Percentiles rank a stretch among this genome's conserved stretches.
Evolutionary conservation across 2,329 filamentous ascomycete genomes (phyloP).

Genomic region (Ascochyta rabiei): DNA sequence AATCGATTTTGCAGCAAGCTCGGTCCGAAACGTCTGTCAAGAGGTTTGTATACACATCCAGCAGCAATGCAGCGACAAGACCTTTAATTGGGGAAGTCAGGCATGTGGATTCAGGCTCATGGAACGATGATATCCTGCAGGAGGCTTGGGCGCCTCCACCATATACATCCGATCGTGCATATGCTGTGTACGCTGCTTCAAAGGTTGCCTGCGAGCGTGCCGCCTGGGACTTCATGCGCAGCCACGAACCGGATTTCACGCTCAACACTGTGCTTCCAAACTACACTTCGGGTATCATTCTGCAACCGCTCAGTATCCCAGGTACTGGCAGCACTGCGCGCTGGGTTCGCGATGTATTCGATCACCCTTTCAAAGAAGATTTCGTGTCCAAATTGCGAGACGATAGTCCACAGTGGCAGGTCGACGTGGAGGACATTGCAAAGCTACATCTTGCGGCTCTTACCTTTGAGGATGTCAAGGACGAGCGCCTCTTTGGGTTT

Average conservation of each 20-base stretch:
- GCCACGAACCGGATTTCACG: slow-evolving; percentile 50
- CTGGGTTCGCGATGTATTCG: slow-evolving; percentile 8
- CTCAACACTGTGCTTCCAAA: slow-evolving; percentile 46
- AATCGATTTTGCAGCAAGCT: not conserved
- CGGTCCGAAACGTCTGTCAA: not conserved
- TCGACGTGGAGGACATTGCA: slow-evolving; percentile 59
- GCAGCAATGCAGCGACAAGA: slow-evolving; percentile 9
- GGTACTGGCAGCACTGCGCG: slow-evolving; percentile 13
- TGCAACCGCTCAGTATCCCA: slow-evolving; percentile 31
- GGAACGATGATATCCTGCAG: slow-evolving; percentile 3
- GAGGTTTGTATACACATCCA: slow-evolving; percentile 8
- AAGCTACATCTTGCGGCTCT: slow-evolving; percentile 58
- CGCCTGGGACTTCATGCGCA: slow-evolving; percentile 53
- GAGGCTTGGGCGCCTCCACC: slow-evolving; percentile 27
- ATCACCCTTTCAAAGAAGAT: not conserved
- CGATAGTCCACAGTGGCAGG: slow-evolving; percentile 44
- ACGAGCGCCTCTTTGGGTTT: slow-evolving; percentile 60
- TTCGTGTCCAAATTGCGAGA: slow-evolving; percentile 1
- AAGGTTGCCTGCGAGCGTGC: slow-evolving; percentile 53
- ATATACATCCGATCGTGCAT: slow-evolving; percentile 37
- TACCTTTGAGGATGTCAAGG: slow-evolving; percentile 50
- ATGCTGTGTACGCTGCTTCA: slow-evolving; percentile 50
- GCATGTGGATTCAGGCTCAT: not conserved
- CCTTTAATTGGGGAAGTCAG: not conserved
- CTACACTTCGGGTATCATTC: slow-evolving; percentile 21